Evolutionary conservation across 495 filamentous ascomycete genomes (phyloP).

Genomic region (Xylaria cubensis): DNA sequence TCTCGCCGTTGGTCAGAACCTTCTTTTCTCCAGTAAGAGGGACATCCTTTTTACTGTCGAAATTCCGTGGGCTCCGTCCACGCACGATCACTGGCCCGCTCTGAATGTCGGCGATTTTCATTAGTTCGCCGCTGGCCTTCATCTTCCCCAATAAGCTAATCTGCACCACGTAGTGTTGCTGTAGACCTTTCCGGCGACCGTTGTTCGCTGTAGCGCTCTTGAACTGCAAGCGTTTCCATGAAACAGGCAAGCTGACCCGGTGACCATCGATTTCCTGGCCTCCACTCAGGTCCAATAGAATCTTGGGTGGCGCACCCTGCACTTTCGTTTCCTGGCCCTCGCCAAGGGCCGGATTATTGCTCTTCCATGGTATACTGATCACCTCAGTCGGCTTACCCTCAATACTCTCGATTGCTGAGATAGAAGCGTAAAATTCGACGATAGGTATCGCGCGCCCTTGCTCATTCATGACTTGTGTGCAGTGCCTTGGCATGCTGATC

Average conservation of each 20-base stretch:
- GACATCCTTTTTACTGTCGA: conserved; percentile 71
- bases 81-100: conserved; percentile 73
- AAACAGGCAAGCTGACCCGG: conserved; percentile 76
- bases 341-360: conserved; percentile 65
- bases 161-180: conserved; percentile 74
- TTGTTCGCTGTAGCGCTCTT: conserved; percentile 91
- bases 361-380: conserved; percentile 93
- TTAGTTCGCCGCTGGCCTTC: conserved; percentile 62
- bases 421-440: conserved; percentile 74
- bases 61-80: conserved; percentile 71
- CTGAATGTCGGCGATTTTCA: conserved; percentile 66
- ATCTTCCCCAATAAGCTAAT: conserved; percentile 67
- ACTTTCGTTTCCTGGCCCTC: conserved; percentile 57
- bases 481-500: conserved; percentile 74
- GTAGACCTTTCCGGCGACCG: conserved; percentile 71
- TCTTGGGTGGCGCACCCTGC: conserved; percentile 57
- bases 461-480: conserved; percentile 78
- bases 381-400: conserved; percentile 89
- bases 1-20: conserved; percentile 31
- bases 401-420: conserved; percentile 88
- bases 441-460: conserved; percentile 78
- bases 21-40: conserved; percentile 62
- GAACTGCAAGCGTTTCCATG: conserved; percentile 92
- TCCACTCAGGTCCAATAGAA: conserved; percentile 74
- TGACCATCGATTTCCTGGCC: conserved; percentile 75